Base-by-base conservation (phyloP, 2,329 filamentous ascomycete species). In the Neonectria coccinea region DNA sequence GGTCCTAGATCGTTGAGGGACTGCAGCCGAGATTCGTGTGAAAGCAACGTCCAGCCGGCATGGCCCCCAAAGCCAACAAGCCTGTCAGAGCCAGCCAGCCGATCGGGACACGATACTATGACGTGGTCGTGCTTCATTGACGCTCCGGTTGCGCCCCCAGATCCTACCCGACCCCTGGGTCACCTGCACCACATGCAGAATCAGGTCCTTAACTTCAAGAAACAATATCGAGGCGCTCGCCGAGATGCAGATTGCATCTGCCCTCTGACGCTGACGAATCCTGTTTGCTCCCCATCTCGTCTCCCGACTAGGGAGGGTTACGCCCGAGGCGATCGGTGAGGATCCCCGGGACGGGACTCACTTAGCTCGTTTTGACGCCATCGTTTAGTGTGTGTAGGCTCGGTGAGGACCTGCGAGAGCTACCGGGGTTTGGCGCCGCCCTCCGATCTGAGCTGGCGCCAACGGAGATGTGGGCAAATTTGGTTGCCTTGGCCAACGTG, bases 21-120 rank as follows among this genome's bases (percentile, higher is more conserved):
- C 55, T 67, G 67, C 65, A 66, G 60, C 60, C 59, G 64, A 68
- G 65, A 71, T 70, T 66, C 53, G 50, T 55, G 59, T 65, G 60
- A 45, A 59, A 65, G 67, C 47, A 66, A 60, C 58, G 22, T 62
- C 60, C 60, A 39, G 60, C 52, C 55, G 52, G 60, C 52, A 64
- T 67, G 59, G 53, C 62, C 69, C 64, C 65, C 55, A 67, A 63
- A 42, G 61, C 39, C 58, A 62, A 36, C 47, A 65, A 61, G 56
- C 57, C 62, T 62, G 48, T 64, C 59, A 36, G 64, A 66, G 39
- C 39, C 39, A 56, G 64, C 66, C 69, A 68, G 55, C 54, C 67
- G 71, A 74, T 74, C 70, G 70, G 71, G 67, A 69, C 70, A 73
- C 61, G 55, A 65, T 71, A 69, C 61, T 65, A 73, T 73, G 71